Percentiles rank a stretch among this genome's conserved stretches.
These are phyloP conservation scores for Fusarium subtropicale DNA, from an alignment of 2,329 filamentous ascomycete genomes.

Conservation along the genomic window DNA sequence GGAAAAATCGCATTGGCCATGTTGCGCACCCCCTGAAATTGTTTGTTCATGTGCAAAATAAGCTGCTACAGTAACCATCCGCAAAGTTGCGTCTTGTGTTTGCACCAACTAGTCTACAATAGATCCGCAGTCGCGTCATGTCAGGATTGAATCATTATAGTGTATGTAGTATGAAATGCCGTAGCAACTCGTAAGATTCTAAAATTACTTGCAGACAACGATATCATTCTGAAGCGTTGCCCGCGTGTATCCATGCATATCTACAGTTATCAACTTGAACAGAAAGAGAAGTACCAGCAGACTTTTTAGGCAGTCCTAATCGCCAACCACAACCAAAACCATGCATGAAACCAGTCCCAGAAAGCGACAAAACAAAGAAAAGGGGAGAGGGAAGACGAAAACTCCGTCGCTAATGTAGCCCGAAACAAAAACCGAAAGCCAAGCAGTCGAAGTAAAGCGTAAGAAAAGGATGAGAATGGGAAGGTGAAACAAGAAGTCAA, in stretches of 20 bases:
- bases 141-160: not conserved
- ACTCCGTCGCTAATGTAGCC: slow-evolving; percentile 57
- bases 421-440: slow-evolving; percentile 18
- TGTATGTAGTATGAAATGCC: not conserved
- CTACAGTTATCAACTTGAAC: slow-evolving; percentile 21
- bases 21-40: not conserved
- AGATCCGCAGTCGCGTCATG: not conserved
- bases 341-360: slow-evolving; percentile 34
- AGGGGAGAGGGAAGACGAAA: slow-evolving; percentile 37
- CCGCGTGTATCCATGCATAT: slow-evolving; percentile 23
- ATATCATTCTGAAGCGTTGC: slow-evolving; percentile 36
- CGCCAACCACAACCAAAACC: slow-evolving; percentile 29
- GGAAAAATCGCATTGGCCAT: slow-evolving; percentile 20
- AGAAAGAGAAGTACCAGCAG: slow-evolving; percentile 4
- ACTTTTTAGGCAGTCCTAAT: slow-evolving; percentile 9
- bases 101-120: not conserved
- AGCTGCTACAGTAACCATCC: not conserved
- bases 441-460: slow-evolving; percentile 9
- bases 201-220: slow-evolving; percentile 37
- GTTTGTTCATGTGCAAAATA: not conserved
- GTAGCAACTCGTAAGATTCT: slow-evolving; percentile 26
- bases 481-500: slow-evolving; percentile 17
- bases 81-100: slow-evolving; percentile 29
- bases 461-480: slow-evolving; percentile 9
- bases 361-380: slow-evolving; percentile 5